Evolutionary conservation across 768 basidiomycete species (phyloP).

Genomic region (Psilocybe tampanensis): DNA sequence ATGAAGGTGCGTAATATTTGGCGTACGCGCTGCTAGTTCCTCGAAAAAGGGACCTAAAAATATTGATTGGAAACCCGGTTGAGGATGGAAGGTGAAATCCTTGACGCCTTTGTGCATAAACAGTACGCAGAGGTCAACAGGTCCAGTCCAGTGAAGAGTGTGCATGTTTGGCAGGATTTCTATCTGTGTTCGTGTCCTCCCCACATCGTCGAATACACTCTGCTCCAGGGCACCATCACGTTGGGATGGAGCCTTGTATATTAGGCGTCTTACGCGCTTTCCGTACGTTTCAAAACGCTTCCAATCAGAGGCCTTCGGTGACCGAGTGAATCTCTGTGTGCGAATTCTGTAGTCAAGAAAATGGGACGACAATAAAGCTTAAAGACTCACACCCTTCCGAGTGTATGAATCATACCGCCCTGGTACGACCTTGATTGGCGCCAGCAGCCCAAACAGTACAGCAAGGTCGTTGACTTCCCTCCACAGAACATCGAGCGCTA

Average conservation of each 20-base stretch:
- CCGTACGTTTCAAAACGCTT: slow-evolving; percentile 54
- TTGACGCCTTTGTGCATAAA: slow-evolving; percentile 62
- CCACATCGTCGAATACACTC: slow-evolving; percentile 54
- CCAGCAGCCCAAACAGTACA: slow-evolving; percentile 50
- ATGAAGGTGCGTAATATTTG: slow-evolving; percentile 48
- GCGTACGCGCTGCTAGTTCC: slow-evolving; percentile 50
- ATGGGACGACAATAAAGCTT: neutral
- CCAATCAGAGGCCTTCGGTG: slow-evolving; percentile 55
- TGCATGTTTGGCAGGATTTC: slow-evolving; percentile 59
- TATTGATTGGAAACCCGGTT: slow-evolving; percentile 16
- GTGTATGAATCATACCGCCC: too few species aligned
- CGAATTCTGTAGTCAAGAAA: neutral
- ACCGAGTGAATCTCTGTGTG: slow-evolving; percentile 42
- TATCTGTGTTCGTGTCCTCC: slow-evolving; percentile 53
- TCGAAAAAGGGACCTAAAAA: slow-evolving; percentile 20
- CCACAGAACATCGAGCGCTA: slow-evolving; percentile 63
- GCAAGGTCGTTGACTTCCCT: slow-evolving; percentile 47
- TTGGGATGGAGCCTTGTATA: slow-evolving; percentile 17
- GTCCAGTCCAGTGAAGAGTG: slow-evolving; percentile 48
- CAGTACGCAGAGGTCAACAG: slow-evolving; percentile 37
- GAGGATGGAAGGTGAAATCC: slow-evolving; percentile 31
- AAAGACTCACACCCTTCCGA: slow-evolving; percentile 30
- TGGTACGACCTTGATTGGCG: slow-evolving; percentile 35
- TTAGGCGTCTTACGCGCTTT: slow-evolving; percentile 46
- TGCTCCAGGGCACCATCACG: slow-evolving; percentile 13